Percentiles rank a stretch among this genome's conserved stretches.
These are phyloP conservation scores for Phytophthora podocarpi DNA, from an alignment of 352 stramenopile genomes.

Conservation along the genomic window DNA sequence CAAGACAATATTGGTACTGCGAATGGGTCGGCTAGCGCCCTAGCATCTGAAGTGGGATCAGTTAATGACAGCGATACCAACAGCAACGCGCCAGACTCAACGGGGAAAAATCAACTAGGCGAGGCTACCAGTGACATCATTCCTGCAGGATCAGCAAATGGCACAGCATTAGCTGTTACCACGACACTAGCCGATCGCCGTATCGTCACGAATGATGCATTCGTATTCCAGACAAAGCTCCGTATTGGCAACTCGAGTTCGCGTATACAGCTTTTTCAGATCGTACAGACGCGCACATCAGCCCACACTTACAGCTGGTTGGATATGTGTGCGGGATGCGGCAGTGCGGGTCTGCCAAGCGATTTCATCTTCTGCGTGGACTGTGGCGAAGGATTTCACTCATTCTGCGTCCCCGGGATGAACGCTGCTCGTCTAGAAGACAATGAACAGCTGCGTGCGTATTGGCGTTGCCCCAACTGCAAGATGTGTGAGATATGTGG, in stretches of 20 bases:
- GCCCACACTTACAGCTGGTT: constrained; percentile 91
- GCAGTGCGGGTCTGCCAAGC: constrained; percentile 76
- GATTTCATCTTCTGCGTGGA: constrained; percentile 96
- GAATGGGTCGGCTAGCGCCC: constrained; percentile 1
- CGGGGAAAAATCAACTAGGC: constrained; percentile 1
- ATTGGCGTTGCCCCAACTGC: constrained; percentile 95
- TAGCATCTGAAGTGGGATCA: constrained; percentile 8
- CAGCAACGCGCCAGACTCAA: constrained; percentile 16
- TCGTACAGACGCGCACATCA: constrained; percentile 76
- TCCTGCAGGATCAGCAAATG: background rate
- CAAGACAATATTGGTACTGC: constrained; percentile 22
- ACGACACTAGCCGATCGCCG: constrained; percentile 19
- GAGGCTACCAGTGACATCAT: constrained; percentile 9
- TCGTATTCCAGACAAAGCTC: constrained; percentile 72
- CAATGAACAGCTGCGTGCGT: constrained; percentile 64
- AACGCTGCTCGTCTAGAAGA: constrained; percentile 31
- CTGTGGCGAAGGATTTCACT: constrained; percentile 95
- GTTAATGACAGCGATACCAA: constrained; percentile 20
- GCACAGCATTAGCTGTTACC: background rate
- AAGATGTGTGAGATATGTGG: constrained; percentile 96
- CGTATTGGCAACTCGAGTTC: constrained; percentile 61
- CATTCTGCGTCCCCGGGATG: constrained; percentile 86
- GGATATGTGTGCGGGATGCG: constrained; percentile 92
- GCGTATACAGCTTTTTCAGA: constrained; percentile 69
- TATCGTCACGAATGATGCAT: constrained; percentile 26